Conservation (phyloP, 2,329 filamentous ascomycete species). For the Aspergillus tanneri region DNA sequence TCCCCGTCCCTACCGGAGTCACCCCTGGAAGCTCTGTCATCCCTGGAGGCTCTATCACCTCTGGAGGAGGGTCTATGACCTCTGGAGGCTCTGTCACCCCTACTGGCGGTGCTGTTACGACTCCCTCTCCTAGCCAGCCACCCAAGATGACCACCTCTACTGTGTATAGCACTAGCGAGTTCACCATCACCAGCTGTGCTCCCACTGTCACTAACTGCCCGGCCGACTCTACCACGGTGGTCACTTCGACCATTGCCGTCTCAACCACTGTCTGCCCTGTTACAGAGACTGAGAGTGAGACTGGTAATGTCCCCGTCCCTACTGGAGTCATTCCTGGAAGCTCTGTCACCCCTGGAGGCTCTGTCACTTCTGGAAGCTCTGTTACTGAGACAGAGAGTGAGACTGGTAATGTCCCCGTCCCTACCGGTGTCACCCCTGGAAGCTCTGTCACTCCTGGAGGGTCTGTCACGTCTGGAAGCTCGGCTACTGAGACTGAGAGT, state of each 20-base stretch:
- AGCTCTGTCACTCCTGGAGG: no score
- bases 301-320: conserved; percentile 4
- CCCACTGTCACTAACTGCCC: conserved; percentile 52
- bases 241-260: conserved; percentile 56
- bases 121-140: conserved; percentile 19
- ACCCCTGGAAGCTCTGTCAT: conserved; percentile 6
- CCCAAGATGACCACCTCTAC: conserved; percentile 37
- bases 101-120: conserved; percentile 11
- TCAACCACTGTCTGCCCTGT: conserved; percentile 61
- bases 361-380: conserved; percentile 12
- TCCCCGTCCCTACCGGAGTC: conserved; percentile 12
- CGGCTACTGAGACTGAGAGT: no score
- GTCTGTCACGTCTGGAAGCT: conserved; percentile 10
- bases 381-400: conserved; percentile 25
- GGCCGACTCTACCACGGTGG: conserved; percentile 48
- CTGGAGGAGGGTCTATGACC: no score
- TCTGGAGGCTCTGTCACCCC: no score
- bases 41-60: conserved; percentile 14
- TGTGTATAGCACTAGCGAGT: conserved; percentile 36
- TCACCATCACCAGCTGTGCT: conserved; percentile 44
- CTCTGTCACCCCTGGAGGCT: conserved; percentile 14
- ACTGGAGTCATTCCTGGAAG: conserved; percentile 8
- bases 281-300: conserved; percentile 24
- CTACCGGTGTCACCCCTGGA: conserved; percentile 12
- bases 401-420: not conserved